Conservation (phyloP, 768 basidiomycete genomes). For the Mycena amicta region DNA sequence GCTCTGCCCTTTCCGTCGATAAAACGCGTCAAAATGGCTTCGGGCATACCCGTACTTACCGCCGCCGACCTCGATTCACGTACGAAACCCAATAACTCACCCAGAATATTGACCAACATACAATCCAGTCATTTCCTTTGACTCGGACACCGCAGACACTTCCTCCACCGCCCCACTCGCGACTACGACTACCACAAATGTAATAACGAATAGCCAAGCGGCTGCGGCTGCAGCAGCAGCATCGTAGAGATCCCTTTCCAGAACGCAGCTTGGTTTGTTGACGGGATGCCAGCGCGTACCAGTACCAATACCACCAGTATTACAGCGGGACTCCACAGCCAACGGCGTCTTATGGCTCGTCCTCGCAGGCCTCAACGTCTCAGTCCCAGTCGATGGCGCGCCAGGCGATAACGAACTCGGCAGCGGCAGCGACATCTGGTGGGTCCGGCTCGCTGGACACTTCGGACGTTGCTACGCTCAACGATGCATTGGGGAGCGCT, state of each 20-base stretch:
- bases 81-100: not conserved
- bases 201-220: not conserved
- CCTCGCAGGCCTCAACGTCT: not conserved
- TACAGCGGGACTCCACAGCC: conserved; percentile 12
- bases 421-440: not conserved
- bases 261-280: too few species aligned
- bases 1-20: not conserved
- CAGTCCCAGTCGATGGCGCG: conserved; percentile 16
- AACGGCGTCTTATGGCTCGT: not conserved
- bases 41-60: not conserved
- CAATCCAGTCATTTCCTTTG: not conserved
- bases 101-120: not conserved
- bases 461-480: conserved; percentile 74
- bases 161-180: not conserved
- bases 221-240: not conserved
- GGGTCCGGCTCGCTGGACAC: conserved; percentile 11
- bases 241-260: not conserved
- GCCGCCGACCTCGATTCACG: not conserved
- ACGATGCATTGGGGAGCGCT: conserved; percentile 84
- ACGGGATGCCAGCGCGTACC: not conserved
- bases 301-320: conserved; percentile 12
- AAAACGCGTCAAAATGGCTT: not conserved
- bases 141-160: not conserved
- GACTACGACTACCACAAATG: not conserved
- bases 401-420: conserved; percentile 15